Percentiles rank a stretch among this genome's conserved stretches.
These are phyloP conservation scores for Strobilomyces dryophilus DNA, from an alignment of 768 basidiomycete species.

Conservation along the genomic window DNA sequence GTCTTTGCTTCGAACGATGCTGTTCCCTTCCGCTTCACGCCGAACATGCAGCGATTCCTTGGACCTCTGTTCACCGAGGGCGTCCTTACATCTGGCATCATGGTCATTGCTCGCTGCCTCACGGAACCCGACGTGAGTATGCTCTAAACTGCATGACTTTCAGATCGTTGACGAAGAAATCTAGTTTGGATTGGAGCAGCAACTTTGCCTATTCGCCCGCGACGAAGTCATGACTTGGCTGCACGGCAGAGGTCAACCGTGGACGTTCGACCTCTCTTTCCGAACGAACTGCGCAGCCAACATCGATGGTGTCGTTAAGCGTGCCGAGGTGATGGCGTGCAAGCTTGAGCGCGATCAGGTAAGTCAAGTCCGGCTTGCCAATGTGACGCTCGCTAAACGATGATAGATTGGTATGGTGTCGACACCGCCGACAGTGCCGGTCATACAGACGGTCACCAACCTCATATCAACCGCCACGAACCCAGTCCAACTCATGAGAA, in stretches of 20 bases:
- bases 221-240: constrained; percentile 89
- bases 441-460: constrained; percentile 78
- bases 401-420: constrained; percentile 20
- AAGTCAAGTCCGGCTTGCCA: background rate
- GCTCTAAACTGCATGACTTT: background rate
- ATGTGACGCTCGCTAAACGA: constrained; percentile 2
- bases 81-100: constrained; percentile 76
- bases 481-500: constrained; percentile 77
- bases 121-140: constrained; percentile 82
- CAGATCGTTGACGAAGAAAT: background rate
- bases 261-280: constrained; percentile 55
- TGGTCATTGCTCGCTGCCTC: constrained; percentile 87
- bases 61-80: constrained; percentile 90
- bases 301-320: constrained; percentile 70
- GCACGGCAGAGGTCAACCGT: constrained; percentile 51
- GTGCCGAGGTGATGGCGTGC: constrained; percentile 81
- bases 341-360: constrained; percentile 85
- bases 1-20: constrained; percentile 77
- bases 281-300: constrained; percentile 54
- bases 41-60: constrained; percentile 92
- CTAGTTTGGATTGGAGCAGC: constrained; percentile 90
- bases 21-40: constrained; percentile 96
- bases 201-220: constrained; percentile 84
- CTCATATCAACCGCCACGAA: constrained; percentile 85
- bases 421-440: constrained; percentile 36